phyloP scores from a whole-genome alignment of 768 basidiomycete species.

The Termitomyces sp. region DNA sequence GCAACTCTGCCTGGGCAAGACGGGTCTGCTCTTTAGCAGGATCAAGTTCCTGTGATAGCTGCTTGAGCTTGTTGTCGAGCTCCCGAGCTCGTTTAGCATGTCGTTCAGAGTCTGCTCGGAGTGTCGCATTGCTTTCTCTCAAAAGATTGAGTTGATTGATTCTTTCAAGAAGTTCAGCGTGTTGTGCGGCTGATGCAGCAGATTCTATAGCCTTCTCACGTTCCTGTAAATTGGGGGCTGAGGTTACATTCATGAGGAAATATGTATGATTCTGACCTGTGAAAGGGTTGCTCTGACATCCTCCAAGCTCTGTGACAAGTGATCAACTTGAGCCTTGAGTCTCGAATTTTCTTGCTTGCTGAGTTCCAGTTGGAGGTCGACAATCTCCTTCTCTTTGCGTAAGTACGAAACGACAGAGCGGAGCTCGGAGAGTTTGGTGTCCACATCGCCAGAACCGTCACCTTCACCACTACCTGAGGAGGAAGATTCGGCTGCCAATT shows the following conservation, averaged over 20 bases:
- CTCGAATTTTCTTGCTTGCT: slow-evolving; percentile 73
- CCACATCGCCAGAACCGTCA: slow-evolving; percentile 49
- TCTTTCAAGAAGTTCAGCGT: slow-evolving; percentile 79
- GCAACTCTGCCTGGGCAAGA: slow-evolving; percentile 69
- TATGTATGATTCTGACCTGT: slow-evolving; percentile 45
- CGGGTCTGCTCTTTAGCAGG: slow-evolving; percentile 74
- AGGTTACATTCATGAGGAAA: neutral
- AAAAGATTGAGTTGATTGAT: slow-evolving; percentile 86
- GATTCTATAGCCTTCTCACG: slow-evolving; percentile 74
- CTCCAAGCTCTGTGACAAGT: slow-evolving; percentile 65
- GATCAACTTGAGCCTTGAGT: slow-evolving; percentile 73
- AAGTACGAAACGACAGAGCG: slow-evolving; percentile 80
- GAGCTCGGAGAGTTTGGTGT: slow-evolving; percentile 68
- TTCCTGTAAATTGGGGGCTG: slow-evolving; percentile 46
- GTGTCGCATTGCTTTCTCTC: slow-evolving; percentile 84
- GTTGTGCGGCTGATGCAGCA: slow-evolving; percentile 73
- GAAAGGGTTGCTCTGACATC: slow-evolving; percentile 70
- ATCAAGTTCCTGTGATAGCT: slow-evolving; percentile 61
- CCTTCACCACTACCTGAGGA: slow-evolving; percentile 39
- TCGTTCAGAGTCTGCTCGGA: slow-evolving; percentile 75
- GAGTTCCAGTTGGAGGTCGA: slow-evolving; percentile 83
- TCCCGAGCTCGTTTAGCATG: slow-evolving; percentile 66
- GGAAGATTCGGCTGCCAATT: slow-evolving; percentile 61
- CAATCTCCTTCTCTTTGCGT: slow-evolving; percentile 89
- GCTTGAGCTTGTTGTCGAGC: slow-evolving; percentile 61